phyloP scores from a whole-genome alignment of 805 yeast genomes.

The Teunomyces barrocoloradensis region DNA sequence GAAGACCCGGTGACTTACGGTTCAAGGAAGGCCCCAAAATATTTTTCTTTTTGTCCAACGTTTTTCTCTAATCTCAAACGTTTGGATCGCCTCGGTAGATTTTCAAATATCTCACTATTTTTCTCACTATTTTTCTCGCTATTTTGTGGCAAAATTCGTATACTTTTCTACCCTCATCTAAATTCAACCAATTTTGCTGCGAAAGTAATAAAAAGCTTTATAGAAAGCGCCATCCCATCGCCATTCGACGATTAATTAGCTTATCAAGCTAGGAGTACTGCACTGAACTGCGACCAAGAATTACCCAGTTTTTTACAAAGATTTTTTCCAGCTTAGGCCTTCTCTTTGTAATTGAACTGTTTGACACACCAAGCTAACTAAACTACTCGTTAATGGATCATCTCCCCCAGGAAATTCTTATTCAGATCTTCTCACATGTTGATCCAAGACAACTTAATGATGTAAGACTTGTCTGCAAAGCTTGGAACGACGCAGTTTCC shows the following conservation, averaged over 20 bases:
- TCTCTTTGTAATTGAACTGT: neutral
- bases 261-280: neutral
- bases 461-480: slow-evolving; percentile 44
- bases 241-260: neutral
- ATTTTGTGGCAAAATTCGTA: neutral
- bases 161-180: neutral
- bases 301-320: neutral
- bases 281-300: neutral
- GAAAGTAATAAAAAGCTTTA: neutral
- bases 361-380: neutral
- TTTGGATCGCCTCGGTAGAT: too few relatives aligned
- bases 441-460: slow-evolving; percentile 44
- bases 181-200: neutral
- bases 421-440: slow-evolving; percentile 43
- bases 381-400: slow-evolving; percentile 16
- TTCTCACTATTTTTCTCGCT: neutral
- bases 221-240: neutral
- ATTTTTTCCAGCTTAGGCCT: neutral
- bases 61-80: too few relatives aligned
- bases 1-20: too few relatives aligned
- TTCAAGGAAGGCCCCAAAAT: too few relatives aligned
- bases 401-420: slow-evolving; percentile 49
- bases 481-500: slow-evolving; percentile 45
- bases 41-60: too few relatives aligned
- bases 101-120: neutral